These are phyloP conservation scores for Yarrowia keelungensis DNA, from an alignment of 805 yeast genomes.

Conservation along the genomic window DNA sequence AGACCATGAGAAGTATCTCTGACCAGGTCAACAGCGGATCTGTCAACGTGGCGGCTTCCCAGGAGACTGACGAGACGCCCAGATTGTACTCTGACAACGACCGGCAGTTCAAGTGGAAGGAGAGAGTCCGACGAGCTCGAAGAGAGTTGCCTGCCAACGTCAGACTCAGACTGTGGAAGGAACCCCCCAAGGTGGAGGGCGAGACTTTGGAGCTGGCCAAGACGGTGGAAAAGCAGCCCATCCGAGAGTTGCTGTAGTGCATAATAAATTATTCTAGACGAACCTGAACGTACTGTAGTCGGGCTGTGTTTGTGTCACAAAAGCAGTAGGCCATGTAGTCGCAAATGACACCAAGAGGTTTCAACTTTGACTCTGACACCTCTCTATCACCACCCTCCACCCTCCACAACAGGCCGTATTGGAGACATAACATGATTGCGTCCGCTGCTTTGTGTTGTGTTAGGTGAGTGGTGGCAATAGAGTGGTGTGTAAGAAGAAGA, in stretches of 20 bases:
- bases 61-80: constrained; percentile 45
- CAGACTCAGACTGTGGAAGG: constrained; percentile 55
- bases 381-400: no score
- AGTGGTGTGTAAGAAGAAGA: no score
- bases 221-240: constrained; percentile 1
- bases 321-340: no score
- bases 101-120: constrained; percentile 65
- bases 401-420: no score
- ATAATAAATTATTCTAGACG: constrained; percentile 4
- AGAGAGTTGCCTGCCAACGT: constrained; percentile 53
- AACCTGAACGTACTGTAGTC: no score
- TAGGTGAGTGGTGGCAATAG: no score
- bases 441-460: no score
- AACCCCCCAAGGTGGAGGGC: constrained; percentile 53
- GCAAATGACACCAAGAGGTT: no score
- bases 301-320: no score
- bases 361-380: no score
- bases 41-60: constrained; percentile 45
- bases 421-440: no score
- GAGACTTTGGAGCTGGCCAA: constrained; percentile 45
- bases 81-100: constrained; percentile 49
- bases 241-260: constrained; percentile 11
- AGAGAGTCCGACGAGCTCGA: constrained; percentile 56
- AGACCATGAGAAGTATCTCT: constrained; percentile 47
- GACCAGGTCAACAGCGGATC: constrained; percentile 29